Evolutionary conservation across 768 basidiomycete genomes (phyloP), one percentile per base, ranked within the genome.

Genomic region (Pholiota conissans): DNA sequence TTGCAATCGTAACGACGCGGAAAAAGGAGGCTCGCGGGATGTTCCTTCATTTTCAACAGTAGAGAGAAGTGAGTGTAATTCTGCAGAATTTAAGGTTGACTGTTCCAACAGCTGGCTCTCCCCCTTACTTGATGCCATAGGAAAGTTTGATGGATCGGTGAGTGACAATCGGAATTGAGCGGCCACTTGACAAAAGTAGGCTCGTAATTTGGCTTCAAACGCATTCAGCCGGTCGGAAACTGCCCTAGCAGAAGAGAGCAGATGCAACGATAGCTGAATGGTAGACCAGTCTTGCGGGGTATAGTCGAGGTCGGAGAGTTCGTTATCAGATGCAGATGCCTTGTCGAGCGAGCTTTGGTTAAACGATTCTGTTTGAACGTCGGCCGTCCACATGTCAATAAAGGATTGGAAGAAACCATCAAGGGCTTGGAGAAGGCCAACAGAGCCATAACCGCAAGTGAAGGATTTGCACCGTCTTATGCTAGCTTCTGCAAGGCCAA

Each of bases 381-480:
- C 78, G 8, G 76, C 76, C 13, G 82, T 84, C 79, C 84, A 86
- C 49, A 71, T 73, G 42, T 86, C 82, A 24, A 95, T 77, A 65
- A 97, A 95, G 1, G 80, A 75, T 27, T 82, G 75, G 59, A 97
- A 78, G 56, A 89, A 83, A 7, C 78, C 74, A 67, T 96, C 92
- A 29, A 96, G 67, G 0, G 92, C 84, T 32, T 83, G 78, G 20
- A 98, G 77, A 16, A 96, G 80, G 5, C 87, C 90, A 2, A 80
- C 74, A 1, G 85, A 79, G 5, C 89, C 96, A 68, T 93, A 98
- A 0, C 96, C 96, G 67, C 96, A 87, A 1, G 96, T 98, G 69
- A 99, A 90, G 0, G 78, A 75, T 37, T 82, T 76, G 68, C 90
- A 93, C 24, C 95, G 82, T 35, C 73, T 73, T 56, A 95, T 76